Evolutionary conservation across 2,329 filamentous ascomycete species (phyloP), one percentile per base, ranked within the genome.

Genomic region (Westerdykella ornata): DNA sequence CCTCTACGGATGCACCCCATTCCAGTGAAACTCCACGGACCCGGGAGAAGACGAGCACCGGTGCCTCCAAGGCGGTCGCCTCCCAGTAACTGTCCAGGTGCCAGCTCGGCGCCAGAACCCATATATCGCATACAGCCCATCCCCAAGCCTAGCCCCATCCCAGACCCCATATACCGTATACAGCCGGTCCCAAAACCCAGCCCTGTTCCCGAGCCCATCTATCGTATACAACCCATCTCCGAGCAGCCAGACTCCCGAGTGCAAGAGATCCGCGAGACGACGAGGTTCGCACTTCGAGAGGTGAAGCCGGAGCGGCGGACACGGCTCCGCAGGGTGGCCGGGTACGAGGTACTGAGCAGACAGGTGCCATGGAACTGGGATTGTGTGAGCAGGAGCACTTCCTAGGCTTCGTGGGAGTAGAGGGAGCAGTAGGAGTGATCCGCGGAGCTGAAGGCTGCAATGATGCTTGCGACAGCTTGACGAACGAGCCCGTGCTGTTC

Each of bases 351-450:
- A 1, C 22, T 60, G n/a, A 54, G 59, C 1, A 45, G 37, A 19
- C 48, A 57, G 26, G 54, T 60, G 3, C 60, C 60, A 7, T 63
- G 60, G 57, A 52, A 56, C 40, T 63, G 60, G 60, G 60, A 63
- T 18, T 62, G 59, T 22, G 47, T 63, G 11, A 61, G 58, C 38
- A 63, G 57, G 30, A 33, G 30, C 30, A 33, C 30, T 3, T 17
- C n/a, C 8, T 33, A 19, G 15, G 18, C n/a, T 7, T 36, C 15
- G 3, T 33, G 30, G 6, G 8, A 33, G 16, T 33, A 29, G 30
- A 33, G 14, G 4, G 30, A 17, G 5, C 30, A 33, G 5, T n/a
- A 33, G 4, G 3, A 3, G n/a, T 7, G 30, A 33, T 7, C n/a
- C 9, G 3, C 3, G 30, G 30, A 32, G 30, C 30, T 29, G 30